Base-by-base conservation (phyloP, 2,329 filamentous ascomycete genomes). In the Alternaria rosae region DNA sequence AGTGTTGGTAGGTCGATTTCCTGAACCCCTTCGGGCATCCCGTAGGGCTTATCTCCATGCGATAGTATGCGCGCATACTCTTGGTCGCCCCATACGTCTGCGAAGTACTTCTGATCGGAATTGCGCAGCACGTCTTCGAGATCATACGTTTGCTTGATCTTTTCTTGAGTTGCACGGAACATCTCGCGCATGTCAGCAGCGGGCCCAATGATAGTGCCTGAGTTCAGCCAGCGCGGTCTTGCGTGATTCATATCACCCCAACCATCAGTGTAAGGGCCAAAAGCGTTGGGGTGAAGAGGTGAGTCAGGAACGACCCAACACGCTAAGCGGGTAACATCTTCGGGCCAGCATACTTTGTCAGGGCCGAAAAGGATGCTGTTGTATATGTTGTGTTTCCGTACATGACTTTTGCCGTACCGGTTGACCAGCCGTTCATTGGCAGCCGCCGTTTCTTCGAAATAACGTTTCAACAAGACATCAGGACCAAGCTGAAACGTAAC, bases 51-150 rank as follows among this genome's bases (percentile, higher is more conserved):
- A n/a, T 26, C 38, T 8, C 52, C 52, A 32, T 15, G 25, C 11
- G 23, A 25, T 4, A 54, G 12, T 25, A 42, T 44, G 17, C 52
- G 52, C 23, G 52, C 23, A 12, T 44, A 54, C 30, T 54, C 52
- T n/a, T 54, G 52, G 15, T 54, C 41, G 6, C 35, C 52, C 52
- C 52, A 54, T 54, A 54, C 13, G 21, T 54, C 52, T 25, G 52
- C 52, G 15, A 54, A 44, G 15, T 54, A 54, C 52, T 30, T 54
- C 38, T 54, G 52, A 41, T 54, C 52, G n/a, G 52, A 54, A 15
- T 54, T 54, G 52, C 52, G 52, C 13, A 44, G 52, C 25, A 44
- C 52, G 13, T 54, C 43, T n/a, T 43, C 52, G n/a, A 41, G 38
- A 26, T 54, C 25, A 13, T 54, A 54, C 9, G 38, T 54, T n/a